A percentile compares a stretch with the other conserved stretches of the same genome.
Conservation (phyloP, 1,284 basidiomycete genomes). For the Ustilago lituana region DNA sequence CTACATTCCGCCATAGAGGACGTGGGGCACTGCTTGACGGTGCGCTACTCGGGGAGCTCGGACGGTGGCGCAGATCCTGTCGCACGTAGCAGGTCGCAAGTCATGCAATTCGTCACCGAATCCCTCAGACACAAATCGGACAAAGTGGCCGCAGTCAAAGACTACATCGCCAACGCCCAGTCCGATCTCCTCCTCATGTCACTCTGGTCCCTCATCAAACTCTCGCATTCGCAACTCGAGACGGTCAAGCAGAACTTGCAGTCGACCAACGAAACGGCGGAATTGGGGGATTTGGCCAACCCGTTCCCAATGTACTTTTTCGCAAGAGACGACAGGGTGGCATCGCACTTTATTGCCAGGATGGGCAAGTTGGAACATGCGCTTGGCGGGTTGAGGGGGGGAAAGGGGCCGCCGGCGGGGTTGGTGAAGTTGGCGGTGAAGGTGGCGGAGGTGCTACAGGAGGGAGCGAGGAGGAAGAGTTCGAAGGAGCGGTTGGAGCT, state of each 20-base stretch:
- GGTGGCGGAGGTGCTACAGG: slow-evolving; percentile 25
- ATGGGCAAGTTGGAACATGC: slow-evolving; percentile 17
- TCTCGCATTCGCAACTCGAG: slow-evolving; percentile 21
- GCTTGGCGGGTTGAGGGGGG: slow-evolving; percentile 6
- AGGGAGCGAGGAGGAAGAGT: slow-evolving; percentile 36
- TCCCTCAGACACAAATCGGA: slow-evolving; percentile 41
- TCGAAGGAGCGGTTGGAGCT: slow-evolving; percentile 37
- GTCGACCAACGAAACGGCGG: slow-evolving; percentile 11
- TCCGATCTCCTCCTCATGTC: slow-evolving; percentile 62
- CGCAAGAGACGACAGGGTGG: slow-evolving; percentile 57
- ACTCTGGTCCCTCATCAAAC: slow-evolving; percentile 51
- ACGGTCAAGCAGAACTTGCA: slow-evolving; percentile 1
- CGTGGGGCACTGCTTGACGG: slow-evolving; percentile 38
- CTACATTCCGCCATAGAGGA: slow-evolving; percentile 43
- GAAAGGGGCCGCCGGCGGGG: slow-evolving; percentile 2
- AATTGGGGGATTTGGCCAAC: slow-evolving; percentile 43
- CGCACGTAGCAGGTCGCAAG: slow-evolving; percentile 30
- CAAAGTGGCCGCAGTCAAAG: slow-evolving; percentile 57
- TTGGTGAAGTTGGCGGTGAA: slow-evolving; percentile 26
- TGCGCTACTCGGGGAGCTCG: slow-evolving; percentile 6
- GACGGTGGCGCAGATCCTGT: slow-evolving; percentile 41
- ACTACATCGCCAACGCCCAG: slow-evolving; percentile 61
- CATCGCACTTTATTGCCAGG: slow-evolving; percentile 27
- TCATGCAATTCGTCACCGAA: slow-evolving; percentile 57
- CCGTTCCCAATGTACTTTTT: slow-evolving; percentile 57